Conservation (phyloP, 2,329 filamentous ascomycete species). For the Colletotrichum sp. region DNA sequence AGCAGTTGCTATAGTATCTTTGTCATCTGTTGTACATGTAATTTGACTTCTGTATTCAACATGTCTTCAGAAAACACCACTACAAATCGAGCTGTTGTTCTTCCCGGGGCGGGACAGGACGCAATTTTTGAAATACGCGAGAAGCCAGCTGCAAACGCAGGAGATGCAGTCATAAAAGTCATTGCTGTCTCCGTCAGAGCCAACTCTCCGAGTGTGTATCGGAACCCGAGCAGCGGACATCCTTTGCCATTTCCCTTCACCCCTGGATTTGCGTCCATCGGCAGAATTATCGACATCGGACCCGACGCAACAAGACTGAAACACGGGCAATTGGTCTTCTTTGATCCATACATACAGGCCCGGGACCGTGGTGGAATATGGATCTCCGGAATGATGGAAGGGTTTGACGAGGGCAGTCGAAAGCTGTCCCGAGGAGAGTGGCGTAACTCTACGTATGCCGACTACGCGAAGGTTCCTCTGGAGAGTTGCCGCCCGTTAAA, state of each 20-base stretch:
- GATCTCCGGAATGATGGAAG: constrained; percentile 33
- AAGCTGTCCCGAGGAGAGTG: constrained; percentile 31
- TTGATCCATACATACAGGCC: constrained; percentile 31
- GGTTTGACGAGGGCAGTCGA: constrained; percentile 23
- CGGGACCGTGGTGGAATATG: constrained; percentile 32
- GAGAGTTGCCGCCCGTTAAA: constrained; percentile 38
- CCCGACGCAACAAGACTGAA: constrained; percentile 33
- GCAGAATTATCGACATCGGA: constrained; percentile 36
- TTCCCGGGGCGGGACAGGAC: neutral
- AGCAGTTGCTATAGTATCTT: neutral
- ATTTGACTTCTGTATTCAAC: neutral
- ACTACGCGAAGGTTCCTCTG: constrained; percentile 32
- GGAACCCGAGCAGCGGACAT: neutral
- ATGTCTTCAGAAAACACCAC: neutral
- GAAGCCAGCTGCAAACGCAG: neutral
- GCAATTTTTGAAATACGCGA: neutral
- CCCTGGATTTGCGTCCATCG: constrained; percentile 36
- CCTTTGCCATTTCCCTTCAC: constrained; percentile 33
- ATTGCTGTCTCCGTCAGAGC: neutral
- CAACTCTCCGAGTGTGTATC: neutral
- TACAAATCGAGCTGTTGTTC: neutral
- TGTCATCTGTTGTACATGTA: neutral
- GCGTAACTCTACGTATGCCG: constrained; percentile 34
- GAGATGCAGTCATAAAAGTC: neutral
- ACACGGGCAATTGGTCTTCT: constrained; percentile 36